phyloP scores from a whole-genome alignment of 805 yeast species.

The Isabelozyma rhagii region DNA sequence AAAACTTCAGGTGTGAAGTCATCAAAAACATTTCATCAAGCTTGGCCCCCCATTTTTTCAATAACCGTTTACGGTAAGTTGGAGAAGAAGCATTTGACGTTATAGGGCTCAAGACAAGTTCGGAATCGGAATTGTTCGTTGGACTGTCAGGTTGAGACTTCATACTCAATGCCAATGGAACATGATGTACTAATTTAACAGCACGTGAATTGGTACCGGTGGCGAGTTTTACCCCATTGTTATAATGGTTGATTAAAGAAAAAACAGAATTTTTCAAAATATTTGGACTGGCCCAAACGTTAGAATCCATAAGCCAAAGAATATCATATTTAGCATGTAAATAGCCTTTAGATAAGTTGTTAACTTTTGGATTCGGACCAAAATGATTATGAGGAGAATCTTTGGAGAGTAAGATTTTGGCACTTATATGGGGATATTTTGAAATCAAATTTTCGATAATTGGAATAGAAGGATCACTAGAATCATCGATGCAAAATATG shows the following conservation, averaged over 20 bases:
- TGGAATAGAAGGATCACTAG: conserved; percentile 61
- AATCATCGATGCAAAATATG: conserved; percentile 69
- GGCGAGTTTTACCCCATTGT: conserved; percentile 43
- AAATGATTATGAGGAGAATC: conserved; percentile 42
- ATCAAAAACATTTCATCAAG: conserved; percentile 83
- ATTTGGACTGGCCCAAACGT: conserved; percentile 72
- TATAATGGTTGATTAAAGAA: conserved; percentile 46
- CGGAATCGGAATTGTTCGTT: conserved; percentile 18
- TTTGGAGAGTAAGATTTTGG: conserved; percentile 48
- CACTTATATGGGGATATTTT: conserved; percentile 55
- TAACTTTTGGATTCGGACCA: conserved; percentile 89
- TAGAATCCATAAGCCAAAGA: conserved; percentile 83
- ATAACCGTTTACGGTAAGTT: conserved; percentile 6
- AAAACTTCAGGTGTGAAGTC: conserved; percentile 83
- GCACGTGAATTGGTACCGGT: conserved; percentile 20
- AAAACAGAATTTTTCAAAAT: conserved; percentile 63
- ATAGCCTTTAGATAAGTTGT: conserved; percentile 82
- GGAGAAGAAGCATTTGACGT: not conserved
- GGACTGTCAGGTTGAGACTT: conserved; percentile 7
- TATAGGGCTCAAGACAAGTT: conserved; percentile 15
- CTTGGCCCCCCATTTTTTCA: conserved; percentile 51
- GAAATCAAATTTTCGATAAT: conserved; percentile 48
- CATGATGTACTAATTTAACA: conserved; percentile 77
- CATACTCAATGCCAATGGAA: conserved; percentile 61
- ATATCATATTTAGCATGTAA: conserved; percentile 64